Base-by-base conservation (phyloP, 2,329 filamentous ascomycete species). In the Colletotrichum neosansevieriae region DNA sequence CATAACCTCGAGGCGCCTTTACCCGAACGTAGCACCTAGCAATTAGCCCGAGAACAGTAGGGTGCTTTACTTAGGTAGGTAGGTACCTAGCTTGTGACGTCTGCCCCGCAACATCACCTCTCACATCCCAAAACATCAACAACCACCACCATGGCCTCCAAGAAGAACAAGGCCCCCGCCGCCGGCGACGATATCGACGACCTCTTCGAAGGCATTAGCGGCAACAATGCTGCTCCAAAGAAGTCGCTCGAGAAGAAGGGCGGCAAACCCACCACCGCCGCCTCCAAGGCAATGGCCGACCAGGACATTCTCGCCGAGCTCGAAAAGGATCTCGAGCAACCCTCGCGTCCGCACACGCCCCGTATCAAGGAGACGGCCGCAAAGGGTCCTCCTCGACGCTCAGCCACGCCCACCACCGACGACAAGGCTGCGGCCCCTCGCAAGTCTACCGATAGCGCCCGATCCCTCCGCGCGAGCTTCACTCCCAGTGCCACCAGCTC, bases 291-390 rank as follows among this genome's bases (percentile, higher is more conserved):
- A 58, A 80, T 79, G 75, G 75, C 78, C 73, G 86, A 91, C 74
- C 87, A 93, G 73, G 94, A 97, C 77, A 89, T 95, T 66, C 87
- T 98, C 44, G 94, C 94, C 70, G 94, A 98, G 74, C 88, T 98
- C 70, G 93, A 97, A 78, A 90, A 91, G 60, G 70, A 71, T 29
- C 57, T 71, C 19, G 68, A 92, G 78, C 85, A 91, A 75, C 87
- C 92, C 36, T 90, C 90, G 71, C 90, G 94, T 54, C 93, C 95
- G 15, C 91, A 93, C 75, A 98, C 95, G 1, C 96, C 95, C 44
- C 92, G 93, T 73, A 79, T 89, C 76, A 87, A 88, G 73, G 88
- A 86, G 69, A 79, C 83, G 63, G 79, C 81, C 17, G 76, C 80
- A 42, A 80, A 80, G 71, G 76, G 79, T 36, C 82, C 84, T 51